Evolutionary conservation across 371 early-diverging fungal genomes (phyloP).

Genomic region (Mortierella sp.): DNA sequence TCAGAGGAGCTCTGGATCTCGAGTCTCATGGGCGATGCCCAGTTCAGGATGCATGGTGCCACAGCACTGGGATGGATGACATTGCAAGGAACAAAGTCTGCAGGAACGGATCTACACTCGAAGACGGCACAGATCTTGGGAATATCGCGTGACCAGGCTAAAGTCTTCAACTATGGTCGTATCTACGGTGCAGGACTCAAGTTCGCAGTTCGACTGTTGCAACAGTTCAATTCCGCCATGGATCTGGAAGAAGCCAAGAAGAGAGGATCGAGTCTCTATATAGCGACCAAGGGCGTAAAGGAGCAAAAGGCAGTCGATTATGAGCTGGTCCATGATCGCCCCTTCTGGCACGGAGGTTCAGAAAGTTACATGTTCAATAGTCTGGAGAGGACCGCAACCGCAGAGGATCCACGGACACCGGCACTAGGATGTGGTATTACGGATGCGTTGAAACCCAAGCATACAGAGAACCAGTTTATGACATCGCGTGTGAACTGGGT

Average conservation of each 20-base stretch:
- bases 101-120: slow-evolving; percentile 95
- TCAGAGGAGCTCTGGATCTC: slow-evolving; percentile 98
- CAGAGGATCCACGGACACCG: slow-evolving; percentile 86
- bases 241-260: slow-evolving; percentile 69
- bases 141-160: slow-evolving; percentile 91
- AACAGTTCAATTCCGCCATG: slow-evolving; percentile 85
- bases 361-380: slow-evolving; percentile 96
- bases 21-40: slow-evolving; percentile 93
- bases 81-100: slow-evolving; percentile 91
- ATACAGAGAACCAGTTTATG: slow-evolving; percentile 77
- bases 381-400: slow-evolving; percentile 86
- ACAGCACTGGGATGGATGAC: slow-evolving; percentile 98
- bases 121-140: slow-evolving; percentile 91
- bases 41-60: slow-evolving; percentile 93
- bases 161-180: slow-evolving; percentile 96
- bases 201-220: slow-evolving; percentile 84
- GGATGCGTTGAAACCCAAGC: slow-evolving; percentile 79
- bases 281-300: slow-evolving; percentile 87
- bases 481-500: slow-evolving; percentile 97
- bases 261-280: slow-evolving; percentile 79
- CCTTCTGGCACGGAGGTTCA: slow-evolving; percentile 92
- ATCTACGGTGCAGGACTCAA: slow-evolving; percentile 96
- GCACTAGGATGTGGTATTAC: slow-evolving; percentile 91
- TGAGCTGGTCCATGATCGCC: slow-evolving; percentile 38
- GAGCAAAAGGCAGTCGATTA: slow-evolving; percentile 40